Evolutionary conservation across 2,329 filamentous ascomycete genomes (phyloP).

Genomic region (Aspergillus sp.): DNA sequence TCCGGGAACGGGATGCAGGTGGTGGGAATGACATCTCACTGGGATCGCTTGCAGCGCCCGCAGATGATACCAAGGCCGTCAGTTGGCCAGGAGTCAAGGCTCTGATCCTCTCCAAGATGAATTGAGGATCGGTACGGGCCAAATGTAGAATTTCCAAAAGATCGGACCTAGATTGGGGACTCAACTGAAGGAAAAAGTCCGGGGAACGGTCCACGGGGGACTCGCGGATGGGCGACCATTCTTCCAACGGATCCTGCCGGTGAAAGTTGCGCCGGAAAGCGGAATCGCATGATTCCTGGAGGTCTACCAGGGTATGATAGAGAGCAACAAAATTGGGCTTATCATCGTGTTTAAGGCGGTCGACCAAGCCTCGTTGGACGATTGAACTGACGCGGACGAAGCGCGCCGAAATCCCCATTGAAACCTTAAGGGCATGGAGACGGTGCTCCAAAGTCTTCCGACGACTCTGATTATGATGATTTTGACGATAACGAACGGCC

Average conservation of each 20-base stretch:
- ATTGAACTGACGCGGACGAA: conserved; percentile 45
- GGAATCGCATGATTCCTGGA: conserved; percentile 46
- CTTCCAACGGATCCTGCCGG: conserved; percentile 38
- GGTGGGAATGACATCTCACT: conserved; percentile 81
- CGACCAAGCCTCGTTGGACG: conserved; percentile 48
- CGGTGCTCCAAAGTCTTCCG: conserved; percentile 44
- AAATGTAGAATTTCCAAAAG: conserved; percentile 78
- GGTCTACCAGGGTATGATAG: conserved; percentile 47
- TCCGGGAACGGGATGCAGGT: conserved; percentile 59
- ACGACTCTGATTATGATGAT: conserved; percentile 45
- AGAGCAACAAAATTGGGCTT: conserved; percentile 48
- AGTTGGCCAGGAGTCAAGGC: conserved; percentile 76
- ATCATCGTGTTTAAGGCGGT: conserved; percentile 49
- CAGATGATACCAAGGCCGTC: conserved; percentile 72
- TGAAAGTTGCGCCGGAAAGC: conserved; percentile 35
- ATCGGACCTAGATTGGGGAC: conserved; percentile 70
- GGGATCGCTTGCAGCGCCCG: conserved; percentile 77
- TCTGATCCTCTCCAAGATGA: conserved; percentile 79
- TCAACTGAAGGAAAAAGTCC: conserved; percentile 64
- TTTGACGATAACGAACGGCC: conserved; percentile 45
- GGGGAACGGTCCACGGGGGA: conserved; percentile 37
- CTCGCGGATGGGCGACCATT: conserved; percentile 38
- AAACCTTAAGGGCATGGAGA: conserved; percentile 44
- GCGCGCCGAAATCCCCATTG: conserved; percentile 46
- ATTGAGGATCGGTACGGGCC: conserved; percentile 83